phyloP scores from a whole-genome alignment of 2,329 filamentous ascomycete genomes.

The Aspergillus amoenus region DNA sequence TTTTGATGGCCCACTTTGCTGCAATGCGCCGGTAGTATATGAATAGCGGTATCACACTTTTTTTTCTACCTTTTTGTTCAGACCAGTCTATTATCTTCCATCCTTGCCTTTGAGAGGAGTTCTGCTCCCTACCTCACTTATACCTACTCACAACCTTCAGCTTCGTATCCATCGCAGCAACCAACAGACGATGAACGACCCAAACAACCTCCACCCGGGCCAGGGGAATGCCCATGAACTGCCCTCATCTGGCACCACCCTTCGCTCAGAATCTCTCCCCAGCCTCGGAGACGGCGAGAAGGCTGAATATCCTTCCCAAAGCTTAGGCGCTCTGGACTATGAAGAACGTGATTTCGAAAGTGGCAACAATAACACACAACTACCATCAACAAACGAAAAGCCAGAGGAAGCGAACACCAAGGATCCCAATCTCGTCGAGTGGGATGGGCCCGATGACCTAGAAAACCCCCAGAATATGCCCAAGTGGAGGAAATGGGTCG shows the following conservation, averaged over 20 bases:
- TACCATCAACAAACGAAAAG: background rate
- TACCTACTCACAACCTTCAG: background rate
- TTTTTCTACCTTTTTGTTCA: background rate
- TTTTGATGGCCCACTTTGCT: constrained; percentile 5
- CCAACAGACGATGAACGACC: background rate
- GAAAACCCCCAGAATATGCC: constrained; percentile 34
- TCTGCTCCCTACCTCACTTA: background rate
- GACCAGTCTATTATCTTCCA: background rate
- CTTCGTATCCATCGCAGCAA: background rate
- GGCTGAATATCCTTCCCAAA: background rate
- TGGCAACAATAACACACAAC: constrained; percentile 6
- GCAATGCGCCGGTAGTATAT: constrained; percentile 1
- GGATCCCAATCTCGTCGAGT: constrained; percentile 31
- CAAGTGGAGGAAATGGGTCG: constrained; percentile 40
- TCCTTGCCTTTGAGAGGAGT: background rate
- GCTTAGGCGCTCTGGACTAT: constrained; percentile 7
- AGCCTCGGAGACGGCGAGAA: constrained; percentile 10
- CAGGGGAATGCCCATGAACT: constrained; percentile 3
- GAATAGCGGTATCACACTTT: background rate
- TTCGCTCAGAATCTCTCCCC: constrained; percentile 10
- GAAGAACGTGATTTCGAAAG: constrained; percentile 14
- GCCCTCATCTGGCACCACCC: constrained; percentile 15
- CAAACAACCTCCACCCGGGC: constrained; percentile 5
- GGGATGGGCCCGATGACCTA: constrained; percentile 33
- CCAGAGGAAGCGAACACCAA: constrained; percentile 9